phyloP scores from a whole-genome alignment of 495 filamentous ascomycete genomes.

The Cenococcum geophilum region DNA sequence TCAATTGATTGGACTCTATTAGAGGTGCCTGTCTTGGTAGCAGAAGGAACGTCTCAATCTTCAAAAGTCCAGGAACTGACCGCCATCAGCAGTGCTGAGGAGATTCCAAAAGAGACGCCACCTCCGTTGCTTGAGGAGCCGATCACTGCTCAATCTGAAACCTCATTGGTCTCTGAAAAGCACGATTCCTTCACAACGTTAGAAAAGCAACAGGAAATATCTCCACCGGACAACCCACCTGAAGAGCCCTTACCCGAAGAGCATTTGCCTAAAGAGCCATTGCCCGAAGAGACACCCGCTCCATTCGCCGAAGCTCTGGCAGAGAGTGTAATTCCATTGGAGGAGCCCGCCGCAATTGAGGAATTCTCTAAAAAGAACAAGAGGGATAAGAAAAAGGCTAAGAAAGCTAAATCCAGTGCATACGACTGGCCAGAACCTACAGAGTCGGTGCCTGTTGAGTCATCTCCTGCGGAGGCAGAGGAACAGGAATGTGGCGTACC shows the following conservation, averaged over 20 bases:
- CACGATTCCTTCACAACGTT: background rate
- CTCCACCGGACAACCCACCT: background rate
- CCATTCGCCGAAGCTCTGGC: background rate
- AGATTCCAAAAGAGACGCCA: background rate
- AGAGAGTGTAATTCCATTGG: background rate
- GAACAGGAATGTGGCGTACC: background rate
- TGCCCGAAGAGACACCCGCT: background rate
- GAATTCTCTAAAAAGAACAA: constrained; percentile 20
- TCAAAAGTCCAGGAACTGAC: background rate
- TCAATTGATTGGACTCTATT: background rate
- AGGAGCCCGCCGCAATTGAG: background rate
- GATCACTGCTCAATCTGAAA: too few relatives aligned
- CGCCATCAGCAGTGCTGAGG: background rate
- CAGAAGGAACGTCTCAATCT: background rate
- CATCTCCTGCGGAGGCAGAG: background rate
- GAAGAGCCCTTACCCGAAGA: background rate
- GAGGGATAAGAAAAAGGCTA: constrained; percentile 29
- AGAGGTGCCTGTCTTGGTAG: background rate
- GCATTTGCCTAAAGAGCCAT: constrained; percentile 2
- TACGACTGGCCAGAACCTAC: constrained; percentile 22
- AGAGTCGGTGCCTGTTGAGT: background rate
- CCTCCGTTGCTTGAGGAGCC: background rate
- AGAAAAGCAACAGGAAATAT: too few relatives aligned
- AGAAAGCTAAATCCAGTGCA: constrained; percentile 20
- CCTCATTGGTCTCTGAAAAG: too few relatives aligned